Base-by-base conservation (phyloP, 192 early-diverging fungal genomes). In the Pilaira anomala region DNA sequence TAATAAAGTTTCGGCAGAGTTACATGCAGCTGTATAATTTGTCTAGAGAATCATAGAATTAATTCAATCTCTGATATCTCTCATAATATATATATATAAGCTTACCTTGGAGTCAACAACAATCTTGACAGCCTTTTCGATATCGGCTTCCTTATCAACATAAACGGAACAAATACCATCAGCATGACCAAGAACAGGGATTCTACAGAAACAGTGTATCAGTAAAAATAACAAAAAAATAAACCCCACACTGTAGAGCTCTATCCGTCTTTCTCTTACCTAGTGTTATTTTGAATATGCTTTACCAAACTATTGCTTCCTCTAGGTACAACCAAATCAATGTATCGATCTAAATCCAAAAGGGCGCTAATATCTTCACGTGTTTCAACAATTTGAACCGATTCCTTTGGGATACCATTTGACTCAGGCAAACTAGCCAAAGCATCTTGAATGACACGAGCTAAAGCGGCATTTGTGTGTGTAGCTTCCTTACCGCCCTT, bases 131-230 rank as follows among this genome's bases (percentile, higher is more conserved):
- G 94, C 92, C 69, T 91, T 93, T 4, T 71, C 68, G n/a, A 85
- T 62, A 66, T 96, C 91, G 25, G 93, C 89, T 14, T 81, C 76
- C 55, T 86, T 84, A 74, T 97, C 95, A 28, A 99, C 68, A 72
- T 85, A 99, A 5, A 91, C 85, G 7, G 93, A 88, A 81, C 97
- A 99, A 46, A 99, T 73, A 21, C 97, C 97, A 76, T 99, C 97
- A 29, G 97, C 97, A 68, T 99, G 97, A 46, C 97, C 97, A 26
- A 99, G 82, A n/a, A 99, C 97, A 25, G 97, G 97, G 63, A 99
- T 99, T 53, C 97, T 91, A 71, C 14, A 48, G 7, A 41, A 28
- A n/a, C n/a, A n/a, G n/a, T n/a, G n/a, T n/a, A 57, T 19, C 14
- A 62, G 7, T 28, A 21, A 16, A 14, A 26, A 7, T 56, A 39